Percentiles rank a stretch among this genome's conserved stretches.
Conservation (phyloP, 768 basidiomycete genomes). For the Boletus sp. region DNA sequence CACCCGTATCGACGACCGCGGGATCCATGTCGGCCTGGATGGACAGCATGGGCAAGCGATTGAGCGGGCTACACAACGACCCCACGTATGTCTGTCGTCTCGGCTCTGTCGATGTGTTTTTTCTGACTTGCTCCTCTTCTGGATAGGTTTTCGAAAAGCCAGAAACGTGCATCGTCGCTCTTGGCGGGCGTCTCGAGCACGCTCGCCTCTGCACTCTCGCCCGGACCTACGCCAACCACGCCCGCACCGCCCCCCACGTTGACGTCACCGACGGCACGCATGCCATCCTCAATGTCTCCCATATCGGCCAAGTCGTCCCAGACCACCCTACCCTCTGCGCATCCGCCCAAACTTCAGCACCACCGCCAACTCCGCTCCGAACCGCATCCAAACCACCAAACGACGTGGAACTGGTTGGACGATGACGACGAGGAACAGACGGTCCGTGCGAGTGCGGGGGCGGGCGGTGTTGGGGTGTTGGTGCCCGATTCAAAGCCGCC, state of each 20-base stretch:
- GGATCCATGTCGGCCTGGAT: constrained; percentile 46
- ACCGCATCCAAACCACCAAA: constrained; percentile 14
- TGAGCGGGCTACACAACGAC: constrained; percentile 54
- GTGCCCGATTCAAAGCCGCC: constrained; percentile 31
- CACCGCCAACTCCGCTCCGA: constrained; percentile 1
- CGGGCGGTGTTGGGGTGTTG: constrained; percentile 17
- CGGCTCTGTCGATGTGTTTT: neutral
- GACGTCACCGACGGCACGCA: constrained; percentile 10
- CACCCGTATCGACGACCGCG: constrained; percentile 30
- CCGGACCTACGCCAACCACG: constrained; percentile 35
- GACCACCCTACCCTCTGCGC: neutral
- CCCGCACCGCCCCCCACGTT: constrained; percentile 11
- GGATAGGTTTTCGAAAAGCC: constrained; percentile 59
- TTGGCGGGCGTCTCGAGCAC: constrained; percentile 64
- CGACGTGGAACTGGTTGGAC: constrained; percentile 29
- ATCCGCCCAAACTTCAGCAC: neutral
- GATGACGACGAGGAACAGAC: constrained; percentile 42
- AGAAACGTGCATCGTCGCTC: constrained; percentile 66
- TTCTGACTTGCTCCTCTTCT: neutral
- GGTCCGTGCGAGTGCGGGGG: constrained; percentile 15
- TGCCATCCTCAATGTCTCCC: constrained; percentile 4
- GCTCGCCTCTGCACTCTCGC: constrained; percentile 47
- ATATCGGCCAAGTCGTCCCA: neutral
- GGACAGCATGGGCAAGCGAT: constrained; percentile 58
- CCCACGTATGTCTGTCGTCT: constrained; percentile 46